Percentiles rank a stretch among this genome's conserved stretches.
Conservation (phyloP, 106 monocot species). For the Apostasia shenzhenica region DNA sequence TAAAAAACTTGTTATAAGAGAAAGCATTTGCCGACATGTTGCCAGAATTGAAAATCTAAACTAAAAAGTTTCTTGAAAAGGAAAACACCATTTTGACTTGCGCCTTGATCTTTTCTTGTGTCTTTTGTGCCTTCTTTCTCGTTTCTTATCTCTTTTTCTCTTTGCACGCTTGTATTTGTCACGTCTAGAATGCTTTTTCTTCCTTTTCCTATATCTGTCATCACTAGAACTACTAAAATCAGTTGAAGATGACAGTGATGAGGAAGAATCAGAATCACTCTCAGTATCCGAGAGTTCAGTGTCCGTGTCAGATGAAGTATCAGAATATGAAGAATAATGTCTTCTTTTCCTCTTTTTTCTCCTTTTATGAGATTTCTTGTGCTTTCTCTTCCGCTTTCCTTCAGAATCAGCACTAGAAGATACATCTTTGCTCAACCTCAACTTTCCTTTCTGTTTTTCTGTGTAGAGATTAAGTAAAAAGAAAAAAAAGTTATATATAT, state of each 20-base stretch:
- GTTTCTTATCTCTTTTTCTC: constrained; percentile 61
- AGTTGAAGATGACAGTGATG: constrained; percentile 53
- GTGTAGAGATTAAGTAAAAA: constrained; percentile 5
- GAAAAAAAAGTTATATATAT: not conserved
- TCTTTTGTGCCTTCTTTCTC: constrained; percentile 58
- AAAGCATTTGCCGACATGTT: too few species aligned
- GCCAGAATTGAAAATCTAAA: too few species aligned
- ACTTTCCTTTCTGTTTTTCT: constrained; percentile 79
- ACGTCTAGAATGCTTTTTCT: constrained; percentile 33
- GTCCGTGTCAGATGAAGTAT: constrained; percentile 43
- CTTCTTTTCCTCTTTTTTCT: constrained; percentile 74
- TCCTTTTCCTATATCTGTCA: constrained; percentile 55
- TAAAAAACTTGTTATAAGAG: too few species aligned
- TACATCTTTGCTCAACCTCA: constrained; percentile 30
- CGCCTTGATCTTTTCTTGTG: constrained; percentile 54
- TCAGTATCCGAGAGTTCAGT: constrained; percentile 63
- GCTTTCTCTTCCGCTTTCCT: constrained; percentile 24
- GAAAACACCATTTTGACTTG: constrained; percentile 62
- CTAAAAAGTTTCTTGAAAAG: not conserved
- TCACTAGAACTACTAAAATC: constrained; percentile 85
- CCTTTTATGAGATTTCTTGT: constrained; percentile 60
- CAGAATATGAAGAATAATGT: constrained; percentile 64
- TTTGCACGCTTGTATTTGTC: constrained; percentile 69
- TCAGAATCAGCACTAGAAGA: constrained; percentile 39
- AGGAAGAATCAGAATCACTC: constrained; percentile 61